phyloP scores from a whole-genome alignment of 371 early-diverging fungal species.

The Mucor circinelloides region DNA sequence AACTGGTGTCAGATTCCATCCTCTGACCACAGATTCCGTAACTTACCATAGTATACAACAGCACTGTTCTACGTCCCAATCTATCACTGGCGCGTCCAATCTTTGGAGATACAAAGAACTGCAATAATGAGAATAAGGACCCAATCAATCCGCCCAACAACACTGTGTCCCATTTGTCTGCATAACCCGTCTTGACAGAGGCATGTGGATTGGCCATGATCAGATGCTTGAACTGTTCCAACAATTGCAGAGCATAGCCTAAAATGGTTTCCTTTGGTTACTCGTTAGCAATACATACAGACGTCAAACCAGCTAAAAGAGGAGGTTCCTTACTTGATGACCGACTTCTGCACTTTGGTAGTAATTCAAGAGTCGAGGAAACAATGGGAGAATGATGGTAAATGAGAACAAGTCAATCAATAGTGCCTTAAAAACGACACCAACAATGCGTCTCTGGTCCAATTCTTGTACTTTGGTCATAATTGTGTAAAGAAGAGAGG shows the following conservation, averaged over 20 bases:
- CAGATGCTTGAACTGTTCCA: slow-evolving; percentile 45
- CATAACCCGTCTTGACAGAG: slow-evolving; percentile 17
- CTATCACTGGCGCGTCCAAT: slow-evolving; percentile 86
- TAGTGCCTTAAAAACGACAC: slow-evolving; percentile 70
- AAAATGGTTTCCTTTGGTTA: slow-evolving; percentile 34
- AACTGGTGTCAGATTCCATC: background rate
- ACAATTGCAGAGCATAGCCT: slow-evolving; percentile 31
- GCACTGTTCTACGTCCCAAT: slow-evolving; percentile 82
- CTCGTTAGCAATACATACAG: background rate
- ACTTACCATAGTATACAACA: slow-evolving; percentile 85
- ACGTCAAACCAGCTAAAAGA: background rate
- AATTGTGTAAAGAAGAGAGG: background rate
- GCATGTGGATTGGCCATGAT: slow-evolving; percentile 14
- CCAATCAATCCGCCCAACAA: slow-evolving; percentile 94
- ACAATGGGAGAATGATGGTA: slow-evolving; percentile 95
- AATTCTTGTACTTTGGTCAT: slow-evolving; percentile 8
- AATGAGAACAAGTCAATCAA: slow-evolving; percentile 95
- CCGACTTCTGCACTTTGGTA: slow-evolving; percentile 59
- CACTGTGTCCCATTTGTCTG: slow-evolving; percentile 79
- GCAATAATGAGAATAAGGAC: slow-evolving; percentile 92
- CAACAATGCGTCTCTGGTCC: slow-evolving; percentile 12
- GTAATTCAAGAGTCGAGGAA: slow-evolving; percentile 73
- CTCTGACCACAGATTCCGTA: background rate
- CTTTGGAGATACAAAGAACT: slow-evolving; percentile 84
- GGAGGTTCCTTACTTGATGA: slow-evolving; percentile 39